Base-by-base conservation (phyloP, 2,329 filamentous ascomycete genomes). In the Neonectria magnoliae region DNA sequence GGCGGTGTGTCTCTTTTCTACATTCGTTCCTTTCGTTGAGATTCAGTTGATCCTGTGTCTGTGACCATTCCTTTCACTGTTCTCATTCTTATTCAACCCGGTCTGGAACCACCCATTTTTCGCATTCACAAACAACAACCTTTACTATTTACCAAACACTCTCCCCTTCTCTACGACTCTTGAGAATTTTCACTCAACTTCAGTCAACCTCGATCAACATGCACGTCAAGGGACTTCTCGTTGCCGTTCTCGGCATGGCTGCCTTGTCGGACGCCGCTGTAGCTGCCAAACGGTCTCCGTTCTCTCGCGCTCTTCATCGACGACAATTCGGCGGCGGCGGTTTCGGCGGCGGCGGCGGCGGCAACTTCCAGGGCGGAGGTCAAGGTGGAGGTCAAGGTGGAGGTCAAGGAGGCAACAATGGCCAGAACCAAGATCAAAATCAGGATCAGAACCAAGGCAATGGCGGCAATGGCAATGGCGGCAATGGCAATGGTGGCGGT, bases 141-240 rank as follows among this genome's bases (percentile, higher is more conserved):
- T 25, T 54, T 66, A 60, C 52, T 54, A 47, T 57, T 61, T 51
- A 20, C 33, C 44, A 59, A 63, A 25, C 25, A 5, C 68, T 64
- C 33, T 66, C 65, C 11, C 41, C 70, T 74, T 73, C 73, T 69
- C 14, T 36, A 47, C 57, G 5, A 60, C 31, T 50, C 52, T 36
- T 42, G 36, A 58, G 20, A 48, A 65, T 63, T 60, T 60, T 65
- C 65, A 10, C 7, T 29, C 29, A 29, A 29, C 11, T 13, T 38
- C 36, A n/a, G 36, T n/a, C 36, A 36, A 36, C 33, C 14, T 16
- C 14, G 51, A 42, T 68, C 80, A 85, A 72, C 52, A 88, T 88
- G 86, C 82, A 86, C 74, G 74, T 86, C 74, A 85, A 86, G 76
- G 79, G 79, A 64, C 72, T 84, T 51, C 69, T 87, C 65, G 65